A percentile compares a stretch with the other conserved stretches of the same genome.
phyloP scores from a whole-genome alignment of 768 basidiomycete genomes.

The Lactarius psammicola region DNA sequence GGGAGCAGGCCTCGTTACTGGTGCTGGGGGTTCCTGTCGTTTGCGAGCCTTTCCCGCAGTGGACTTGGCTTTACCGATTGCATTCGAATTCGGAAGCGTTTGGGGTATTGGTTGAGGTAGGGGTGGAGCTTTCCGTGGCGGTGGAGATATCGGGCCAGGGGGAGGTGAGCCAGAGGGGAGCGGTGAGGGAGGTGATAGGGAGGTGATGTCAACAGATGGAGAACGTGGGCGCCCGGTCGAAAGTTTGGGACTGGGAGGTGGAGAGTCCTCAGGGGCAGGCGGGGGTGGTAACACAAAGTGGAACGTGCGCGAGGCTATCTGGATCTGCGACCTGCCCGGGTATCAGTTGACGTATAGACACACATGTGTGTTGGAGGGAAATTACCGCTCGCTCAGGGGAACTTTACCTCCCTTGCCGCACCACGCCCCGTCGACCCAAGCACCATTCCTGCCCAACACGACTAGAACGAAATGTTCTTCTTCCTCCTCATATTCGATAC shows the following conservation, averaged over 20 bases:
- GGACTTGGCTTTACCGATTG: slow-evolving; percentile 38
- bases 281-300: slow-evolving; percentile 94
- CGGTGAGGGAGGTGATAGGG: slow-evolving; percentile 76
- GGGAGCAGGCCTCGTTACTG: slow-evolving; percentile 48
- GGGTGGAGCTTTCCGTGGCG: slow-evolving; percentile 47
- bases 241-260: slow-evolving; percentile 74
- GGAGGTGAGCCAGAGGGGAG: slow-evolving; percentile 75
- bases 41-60: slow-evolving; percentile 21
- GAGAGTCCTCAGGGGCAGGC: slow-evolving; percentile 73
- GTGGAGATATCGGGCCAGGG: slow-evolving; percentile 46
- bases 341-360: slow-evolving; percentile 28
- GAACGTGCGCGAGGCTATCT: slow-evolving; percentile 96
- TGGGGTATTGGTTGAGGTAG: slow-evolving; percentile 44
- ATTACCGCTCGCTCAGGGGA: slow-evolving; percentile 80
- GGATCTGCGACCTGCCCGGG: slow-evolving; percentile 77
- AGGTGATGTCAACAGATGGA: slow-evolving; percentile 73
- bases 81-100: slow-evolving; percentile 62
- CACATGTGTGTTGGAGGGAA: slow-evolving; percentile 9
- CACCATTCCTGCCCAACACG: slow-evolving; percentile 95
- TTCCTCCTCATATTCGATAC: slow-evolving; percentile 91
- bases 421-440: slow-evolving; percentile 99
- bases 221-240: slow-evolving; percentile 65
- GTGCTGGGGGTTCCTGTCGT: slow-evolving; percentile 35
- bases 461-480: slow-evolving; percentile 85
- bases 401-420: slow-evolving; percentile 83